phyloP scores from a whole-genome alignment of 1,139 yeast genomes.

The Zygosaccharomyces sapae region DNA sequence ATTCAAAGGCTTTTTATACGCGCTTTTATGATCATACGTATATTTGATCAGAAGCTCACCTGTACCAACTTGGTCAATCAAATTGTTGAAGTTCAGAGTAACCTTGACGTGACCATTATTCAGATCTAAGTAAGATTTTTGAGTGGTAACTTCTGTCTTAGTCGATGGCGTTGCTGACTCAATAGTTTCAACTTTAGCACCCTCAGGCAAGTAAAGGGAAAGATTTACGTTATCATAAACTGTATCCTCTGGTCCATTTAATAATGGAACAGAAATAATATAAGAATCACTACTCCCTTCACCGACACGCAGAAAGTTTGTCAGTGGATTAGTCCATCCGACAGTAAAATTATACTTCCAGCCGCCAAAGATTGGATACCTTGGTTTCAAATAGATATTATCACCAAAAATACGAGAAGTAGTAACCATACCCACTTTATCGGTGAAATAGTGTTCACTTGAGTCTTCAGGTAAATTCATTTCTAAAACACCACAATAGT shows the following conservation, averaged over 20 bases:
- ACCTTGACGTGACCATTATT: conserved; percentile 75
- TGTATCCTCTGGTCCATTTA: conserved; percentile 68
- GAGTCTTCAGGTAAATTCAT: conserved; percentile 48
- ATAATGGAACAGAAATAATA: conserved; percentile 62
- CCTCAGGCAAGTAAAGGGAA: conserved; percentile 80
- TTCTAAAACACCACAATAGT: conserved; percentile 43
- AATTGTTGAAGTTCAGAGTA: conserved; percentile 55
- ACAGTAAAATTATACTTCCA: conserved; percentile 95
- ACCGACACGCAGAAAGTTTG: conserved; percentile 47
- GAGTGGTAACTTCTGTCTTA: conserved; percentile 40
- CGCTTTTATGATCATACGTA: conserved; percentile 50
- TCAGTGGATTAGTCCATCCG: conserved; percentile 75
- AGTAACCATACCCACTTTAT: conserved; percentile 91
- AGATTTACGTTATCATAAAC: conserved; percentile 61
- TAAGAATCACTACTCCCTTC: conserved; percentile 48
- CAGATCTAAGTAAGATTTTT: conserved; percentile 71
- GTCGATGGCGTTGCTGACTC: conserved; percentile 52
- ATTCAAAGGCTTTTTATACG: conserved; percentile 61
- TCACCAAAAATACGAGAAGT: conserved; percentile 54
- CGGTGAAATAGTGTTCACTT: conserved; percentile 71
- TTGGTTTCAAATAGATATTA: conserved; percentile 65
- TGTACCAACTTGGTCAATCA: conserved; percentile 65
- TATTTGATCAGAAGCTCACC: conserved; percentile 61
- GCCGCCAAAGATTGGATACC: conserved; percentile 92
- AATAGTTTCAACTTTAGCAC: conserved; percentile 60